Conservation (phyloP, 352 stramenopile species). For the Plasmopara viticola region DNA sequence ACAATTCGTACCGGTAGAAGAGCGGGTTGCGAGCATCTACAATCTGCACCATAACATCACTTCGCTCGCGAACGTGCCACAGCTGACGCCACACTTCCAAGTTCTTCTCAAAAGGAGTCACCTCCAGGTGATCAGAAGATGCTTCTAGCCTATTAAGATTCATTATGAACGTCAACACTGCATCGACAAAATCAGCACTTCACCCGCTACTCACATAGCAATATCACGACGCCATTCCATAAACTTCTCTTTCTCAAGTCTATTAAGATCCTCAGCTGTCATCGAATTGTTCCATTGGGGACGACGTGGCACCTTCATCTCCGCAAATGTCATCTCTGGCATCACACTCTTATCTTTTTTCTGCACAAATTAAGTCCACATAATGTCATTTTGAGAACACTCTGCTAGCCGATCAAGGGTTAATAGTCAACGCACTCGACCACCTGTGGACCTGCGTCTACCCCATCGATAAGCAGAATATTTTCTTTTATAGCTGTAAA, state of each 20-base stretch:
- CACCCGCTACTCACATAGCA: conserved; percentile 59
- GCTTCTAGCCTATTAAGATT: conserved; percentile 50
- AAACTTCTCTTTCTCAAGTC: conserved; percentile 95
- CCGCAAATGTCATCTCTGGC: conserved; percentile 87
- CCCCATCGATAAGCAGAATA: conserved; percentile 73
- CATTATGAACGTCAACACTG: conserved; percentile 6
- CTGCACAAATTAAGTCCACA: conserved; percentile 16
- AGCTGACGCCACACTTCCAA: conserved; percentile 99
- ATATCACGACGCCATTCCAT: conserved; percentile 96
- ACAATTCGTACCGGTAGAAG: conserved; percentile 87
- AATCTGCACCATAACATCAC: conserved; percentile 97
- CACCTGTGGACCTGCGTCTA: conserved; percentile 45
- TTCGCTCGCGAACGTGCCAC: conserved; percentile 98
- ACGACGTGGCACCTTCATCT: conserved; percentile 95
- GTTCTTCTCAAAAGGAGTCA: conserved; percentile 99
- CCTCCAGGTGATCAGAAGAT: conserved; percentile 73
- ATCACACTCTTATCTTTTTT: conserved; percentile 44
- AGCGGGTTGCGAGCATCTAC: conserved; percentile 98
- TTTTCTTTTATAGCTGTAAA: conserved; percentile 89
- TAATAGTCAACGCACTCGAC: conserved; percentile 45
- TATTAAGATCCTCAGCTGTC: conserved; percentile 94
- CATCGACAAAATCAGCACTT: background rate
- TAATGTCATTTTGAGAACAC: background rate
- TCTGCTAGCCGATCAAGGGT: background rate
- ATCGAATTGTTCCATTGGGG: conserved; percentile 93